Evolutionary conservation across 2,329 filamentous ascomycete genomes (phyloP).

Genomic region (Neopestalotiopsis sp.): DNA sequence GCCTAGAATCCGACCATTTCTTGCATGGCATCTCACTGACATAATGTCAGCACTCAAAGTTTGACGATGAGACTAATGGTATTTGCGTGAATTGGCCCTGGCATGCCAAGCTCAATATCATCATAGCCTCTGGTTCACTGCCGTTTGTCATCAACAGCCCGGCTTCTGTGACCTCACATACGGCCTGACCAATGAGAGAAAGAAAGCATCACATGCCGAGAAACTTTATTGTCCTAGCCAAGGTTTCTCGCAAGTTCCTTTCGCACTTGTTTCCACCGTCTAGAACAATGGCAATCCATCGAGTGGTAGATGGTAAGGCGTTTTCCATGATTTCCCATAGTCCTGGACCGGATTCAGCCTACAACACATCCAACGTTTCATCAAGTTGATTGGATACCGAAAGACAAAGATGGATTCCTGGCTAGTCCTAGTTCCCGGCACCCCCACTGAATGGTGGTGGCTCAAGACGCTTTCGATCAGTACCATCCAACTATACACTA

Average conservation of each 20-base stretch:
- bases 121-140: too few species aligned
- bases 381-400: background rate
- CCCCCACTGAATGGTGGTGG: background rate
- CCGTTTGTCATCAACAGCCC: too few species aligned
- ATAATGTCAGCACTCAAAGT: too few species aligned
- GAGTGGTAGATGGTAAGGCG: background rate
- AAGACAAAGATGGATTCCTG: background rate
- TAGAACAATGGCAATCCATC: background rate
- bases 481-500: background rate
- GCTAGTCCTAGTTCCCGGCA: background rate
- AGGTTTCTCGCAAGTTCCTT: background rate
- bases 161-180: background rate
- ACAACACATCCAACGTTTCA: background rate
- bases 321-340: background rate
- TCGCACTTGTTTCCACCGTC: background rate
- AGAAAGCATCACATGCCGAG: background rate
- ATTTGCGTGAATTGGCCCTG: too few species aligned
- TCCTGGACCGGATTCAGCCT: background rate
- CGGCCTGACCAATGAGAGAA: background rate
- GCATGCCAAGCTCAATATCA: too few species aligned
- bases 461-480: background rate
- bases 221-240: background rate
- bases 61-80: too few species aligned
- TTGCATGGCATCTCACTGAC: too few species aligned
- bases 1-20: too few species aligned